Evolutionary conservation across 345 rosid genomes (phyloP).

Genomic region (Corchorus olitorius): DNA sequence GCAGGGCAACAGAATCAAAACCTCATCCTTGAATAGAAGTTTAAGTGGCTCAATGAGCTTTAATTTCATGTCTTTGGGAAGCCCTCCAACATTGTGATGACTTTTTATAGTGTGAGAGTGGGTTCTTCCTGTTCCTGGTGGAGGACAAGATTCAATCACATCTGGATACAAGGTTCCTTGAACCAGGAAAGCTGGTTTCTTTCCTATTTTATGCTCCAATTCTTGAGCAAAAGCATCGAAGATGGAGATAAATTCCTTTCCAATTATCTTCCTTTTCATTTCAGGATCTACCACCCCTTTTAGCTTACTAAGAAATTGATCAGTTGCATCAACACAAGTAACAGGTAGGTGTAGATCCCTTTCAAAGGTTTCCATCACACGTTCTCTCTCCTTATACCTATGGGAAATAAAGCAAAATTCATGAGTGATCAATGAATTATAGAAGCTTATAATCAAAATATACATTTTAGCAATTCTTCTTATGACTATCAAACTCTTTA

Average conservation of each 20-base stretch:
- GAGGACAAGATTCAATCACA: slow-evolving; percentile 98
- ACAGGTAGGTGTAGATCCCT: slow-evolving; percentile 89
- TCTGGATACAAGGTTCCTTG: slow-evolving; percentile 98
- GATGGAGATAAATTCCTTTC: slow-evolving; percentile 81
- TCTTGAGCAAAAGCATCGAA: slow-evolving; percentile 81
- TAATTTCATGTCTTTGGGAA: slow-evolving; percentile 95
- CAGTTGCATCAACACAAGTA: slow-evolving; percentile 79
- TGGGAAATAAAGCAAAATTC: slow-evolving; percentile 18
- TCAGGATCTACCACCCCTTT: slow-evolving; percentile 95
- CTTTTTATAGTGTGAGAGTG: slow-evolving; percentile 98
- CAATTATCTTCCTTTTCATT: slow-evolving; percentile 88
- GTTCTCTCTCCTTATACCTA: slow-evolving; percentile 92
- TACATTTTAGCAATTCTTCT: background rate
- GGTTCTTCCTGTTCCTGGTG: slow-evolving; percentile 88
- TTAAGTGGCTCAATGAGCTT: slow-evolving; percentile 97
- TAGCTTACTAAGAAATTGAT: slow-evolving; percentile 76
- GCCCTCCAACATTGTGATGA: slow-evolving; percentile 99
- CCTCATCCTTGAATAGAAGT: slow-evolving; percentile 98
- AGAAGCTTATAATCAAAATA: background rate
- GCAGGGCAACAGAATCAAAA: slow-evolving; percentile 25
- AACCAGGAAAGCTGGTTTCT: slow-evolving; percentile 77
- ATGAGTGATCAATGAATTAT: background rate
- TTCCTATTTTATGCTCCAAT: slow-evolving; percentile 76
- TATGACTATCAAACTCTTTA: background rate
- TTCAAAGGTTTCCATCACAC: slow-evolving; percentile 89